phyloP scores from a whole-genome alignment of 140 eudicot genomes.

The Flaveria floridana region DNA sequence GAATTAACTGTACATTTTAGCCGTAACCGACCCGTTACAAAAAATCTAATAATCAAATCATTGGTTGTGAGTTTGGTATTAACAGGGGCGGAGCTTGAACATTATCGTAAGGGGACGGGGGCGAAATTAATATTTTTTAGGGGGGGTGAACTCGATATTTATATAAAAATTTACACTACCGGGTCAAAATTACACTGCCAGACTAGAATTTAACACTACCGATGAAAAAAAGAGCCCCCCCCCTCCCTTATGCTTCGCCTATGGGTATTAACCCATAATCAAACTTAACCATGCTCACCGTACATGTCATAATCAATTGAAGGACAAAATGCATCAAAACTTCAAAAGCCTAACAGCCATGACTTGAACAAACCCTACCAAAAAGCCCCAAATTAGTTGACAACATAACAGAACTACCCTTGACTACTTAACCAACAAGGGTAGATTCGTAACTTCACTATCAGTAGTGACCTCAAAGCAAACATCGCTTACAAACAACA shows the following conservation, averaged over 20 bases:
- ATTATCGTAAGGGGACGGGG: no score
- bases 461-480: conserved; percentile 37
- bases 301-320: conserved; percentile 17
- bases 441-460: conserved; percentile 23
- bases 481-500: conserved; percentile 47
- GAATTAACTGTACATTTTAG: no score
- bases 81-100: no score
- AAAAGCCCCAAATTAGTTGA: conserved; percentile 33
- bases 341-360: conserved; percentile 18
- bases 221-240: no score
- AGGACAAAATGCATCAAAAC: neutral
- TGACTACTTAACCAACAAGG: conserved; percentile 43
- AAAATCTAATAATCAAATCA: neutral
- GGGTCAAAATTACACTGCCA: no score
- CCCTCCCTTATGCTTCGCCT: no score
- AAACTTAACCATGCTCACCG: neutral
- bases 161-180: no score
- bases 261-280: neutral
- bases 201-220: no score
- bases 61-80: neutral
- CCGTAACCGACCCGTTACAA: no score
- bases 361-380: conserved; percentile 28
- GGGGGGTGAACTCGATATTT: no score
- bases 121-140: no score
- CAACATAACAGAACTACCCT: conserved; percentile 35